phyloP scores from a whole-genome alignment of 192 early-diverging fungal genomes.

The Pilaira anomala region DNA sequence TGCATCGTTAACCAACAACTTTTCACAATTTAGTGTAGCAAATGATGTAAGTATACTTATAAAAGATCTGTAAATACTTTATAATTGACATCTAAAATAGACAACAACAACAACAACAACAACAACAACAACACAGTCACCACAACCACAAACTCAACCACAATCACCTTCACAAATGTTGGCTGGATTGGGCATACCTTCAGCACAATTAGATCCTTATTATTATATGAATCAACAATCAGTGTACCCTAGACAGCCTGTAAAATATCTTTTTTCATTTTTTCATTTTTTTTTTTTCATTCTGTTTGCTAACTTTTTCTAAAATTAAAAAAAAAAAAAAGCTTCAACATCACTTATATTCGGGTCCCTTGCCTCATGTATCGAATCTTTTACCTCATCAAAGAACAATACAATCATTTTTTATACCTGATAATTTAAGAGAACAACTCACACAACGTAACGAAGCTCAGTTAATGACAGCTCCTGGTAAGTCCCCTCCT shows the following conservation, averaged over 20 bases:
- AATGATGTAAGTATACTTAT: slow-evolving; percentile 17
- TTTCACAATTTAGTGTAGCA: slow-evolving; percentile 18
- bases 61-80: too few species aligned
- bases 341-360: slow-evolving; percentile 83
- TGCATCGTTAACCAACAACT: slow-evolving; percentile 11
- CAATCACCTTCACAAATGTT: slow-evolving; percentile 22
- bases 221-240: slow-evolving; percentile 26
- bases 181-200: slow-evolving; percentile 10
- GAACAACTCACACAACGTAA: slow-evolving; percentile 73
- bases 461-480: slow-evolving; percentile 39
- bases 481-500: slow-evolving; percentile 5
- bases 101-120: too few species aligned
- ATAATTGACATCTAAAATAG: too few species aligned
- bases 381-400: slow-evolving; percentile 72
- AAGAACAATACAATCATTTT: slow-evolving; percentile 77
- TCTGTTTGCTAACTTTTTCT: too few species aligned
- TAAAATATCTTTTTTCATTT: slow-evolving; percentile 7
- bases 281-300: too few species aligned
- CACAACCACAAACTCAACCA: slow-evolving; percentile 3
- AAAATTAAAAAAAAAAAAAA: slow-evolving; percentile 23
- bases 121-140: too few species aligned
- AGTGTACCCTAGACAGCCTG: slow-evolving; percentile 34
- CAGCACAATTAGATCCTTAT: slow-evolving; percentile 34
- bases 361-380: slow-evolving; percentile 59
- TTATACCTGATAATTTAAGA: slow-evolving; percentile 79